phyloP scores from a whole-genome alignment of 192 early-diverging fungal genomes.

The Entomortierella lignicola region DNA sequence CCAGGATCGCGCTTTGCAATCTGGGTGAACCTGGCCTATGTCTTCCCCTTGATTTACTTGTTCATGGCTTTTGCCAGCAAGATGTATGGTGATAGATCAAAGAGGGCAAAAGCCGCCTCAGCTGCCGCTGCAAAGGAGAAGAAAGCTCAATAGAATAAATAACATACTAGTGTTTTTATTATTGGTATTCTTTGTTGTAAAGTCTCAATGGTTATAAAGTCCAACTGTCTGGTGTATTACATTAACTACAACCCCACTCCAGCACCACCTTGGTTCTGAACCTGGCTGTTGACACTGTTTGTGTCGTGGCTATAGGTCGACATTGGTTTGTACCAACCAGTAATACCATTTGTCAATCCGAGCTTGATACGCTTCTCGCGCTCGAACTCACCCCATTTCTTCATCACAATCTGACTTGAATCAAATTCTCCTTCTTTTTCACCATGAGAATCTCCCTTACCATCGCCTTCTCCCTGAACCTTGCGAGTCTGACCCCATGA shows the following conservation, averaged over 20 bases:
- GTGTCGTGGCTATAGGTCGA: slow-evolving; percentile 16
- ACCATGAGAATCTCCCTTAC: slow-evolving; percentile 66
- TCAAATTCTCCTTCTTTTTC: slow-evolving; percentile 89
- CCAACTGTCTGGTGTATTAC: not conserved
- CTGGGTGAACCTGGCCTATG: slow-evolving; percentile 63
- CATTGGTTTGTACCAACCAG: slow-evolving; percentile 50
- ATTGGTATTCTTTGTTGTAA: too few relatives aligned
- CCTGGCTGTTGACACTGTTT: not conserved
- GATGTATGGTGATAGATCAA: slow-evolving; percentile 61
- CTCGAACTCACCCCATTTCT: slow-evolving; percentile 91
- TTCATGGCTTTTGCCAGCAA: slow-evolving; percentile 72
- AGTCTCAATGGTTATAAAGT: too few relatives aligned
- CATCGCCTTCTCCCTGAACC: slow-evolving; percentile 77
- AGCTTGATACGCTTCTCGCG: slow-evolving; percentile 70
- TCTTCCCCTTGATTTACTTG: slow-evolving; percentile 69
- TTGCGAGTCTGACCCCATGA: slow-evolving; percentile 97
- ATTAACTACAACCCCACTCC: slow-evolving; percentile 9
- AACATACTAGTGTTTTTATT: too few relatives aligned
- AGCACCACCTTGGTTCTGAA: not conserved
- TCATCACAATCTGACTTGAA: slow-evolving; percentile 85
- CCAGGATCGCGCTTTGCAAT: slow-evolving; percentile 62
- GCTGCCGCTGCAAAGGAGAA: slow-evolving; percentile 22
- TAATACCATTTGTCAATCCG: slow-evolving; percentile 47
- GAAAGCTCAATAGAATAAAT: too few relatives aligned
- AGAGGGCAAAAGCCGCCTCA: slow-evolving; percentile 1